These are phyloP conservation scores for Pseudopithomyces chartarum DNA, from an alignment of 2,329 filamentous ascomycete species.

Conservation along the genomic window DNA sequence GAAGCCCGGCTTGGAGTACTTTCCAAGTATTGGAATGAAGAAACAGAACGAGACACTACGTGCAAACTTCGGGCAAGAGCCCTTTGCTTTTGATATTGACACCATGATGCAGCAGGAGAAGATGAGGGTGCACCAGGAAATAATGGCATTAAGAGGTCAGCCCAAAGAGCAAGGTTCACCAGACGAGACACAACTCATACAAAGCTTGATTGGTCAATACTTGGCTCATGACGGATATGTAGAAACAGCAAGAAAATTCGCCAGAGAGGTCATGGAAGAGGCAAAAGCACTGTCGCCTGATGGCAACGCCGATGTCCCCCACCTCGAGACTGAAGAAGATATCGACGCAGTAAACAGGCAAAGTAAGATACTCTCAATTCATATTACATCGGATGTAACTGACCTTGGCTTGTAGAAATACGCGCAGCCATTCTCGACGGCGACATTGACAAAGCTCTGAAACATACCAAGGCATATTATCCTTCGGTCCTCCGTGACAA, in stretches of 20 bases:
- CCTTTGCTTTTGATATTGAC: constrained; percentile 92
- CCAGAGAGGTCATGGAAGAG: constrained; percentile 77
- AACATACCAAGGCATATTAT: constrained; percentile 78
- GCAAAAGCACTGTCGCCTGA: constrained; percentile 70
- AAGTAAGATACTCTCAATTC: constrained; percentile 59
- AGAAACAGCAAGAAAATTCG: constrained; percentile 88
- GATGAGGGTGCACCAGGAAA: constrained; percentile 40
- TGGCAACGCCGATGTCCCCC: constrained; percentile 51
- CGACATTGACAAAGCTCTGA: constrained; percentile 88
- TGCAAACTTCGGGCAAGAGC: constrained; percentile 69
- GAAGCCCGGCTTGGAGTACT: constrained; percentile 63
- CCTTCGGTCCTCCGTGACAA: constrained; percentile 79
- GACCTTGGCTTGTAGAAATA: constrained; percentile 65
- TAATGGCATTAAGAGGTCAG: constrained; percentile 25
- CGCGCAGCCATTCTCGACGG: constrained; percentile 86
- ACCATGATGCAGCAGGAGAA: constrained; percentile 64
- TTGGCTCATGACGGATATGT: constrained; percentile 94
- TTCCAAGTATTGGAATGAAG: constrained; percentile 70
- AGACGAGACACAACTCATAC: constrained; percentile 78
- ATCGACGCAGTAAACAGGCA: constrained; percentile 85
- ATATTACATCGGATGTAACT: constrained; percentile 3
- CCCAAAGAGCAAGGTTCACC: constrained; percentile 44
- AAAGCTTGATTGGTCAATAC: constrained; percentile 84
- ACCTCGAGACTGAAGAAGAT: constrained; percentile 76
- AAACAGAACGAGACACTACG: constrained; percentile 63